Evolutionary conservation across 2,329 filamentous ascomycete species (phyloP).

Genomic region (Trichophyton schoenleinii): DNA sequence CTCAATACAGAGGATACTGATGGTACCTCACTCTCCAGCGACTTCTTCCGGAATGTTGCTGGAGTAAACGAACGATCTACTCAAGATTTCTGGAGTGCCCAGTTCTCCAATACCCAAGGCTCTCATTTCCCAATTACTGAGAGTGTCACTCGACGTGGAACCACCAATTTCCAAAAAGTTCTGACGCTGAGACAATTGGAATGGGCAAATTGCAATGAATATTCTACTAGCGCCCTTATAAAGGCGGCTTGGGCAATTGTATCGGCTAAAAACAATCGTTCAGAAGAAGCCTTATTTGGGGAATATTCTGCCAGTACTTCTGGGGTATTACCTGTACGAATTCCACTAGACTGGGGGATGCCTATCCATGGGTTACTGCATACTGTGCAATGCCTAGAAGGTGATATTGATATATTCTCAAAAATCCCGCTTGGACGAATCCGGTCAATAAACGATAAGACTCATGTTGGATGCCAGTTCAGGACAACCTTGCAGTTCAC

Average conservation of each 20-base stretch:
- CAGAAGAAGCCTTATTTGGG: constrained; percentile 31
- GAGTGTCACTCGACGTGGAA: not conserved
- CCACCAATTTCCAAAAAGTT: not conserved
- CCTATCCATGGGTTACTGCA: constrained; percentile 25
- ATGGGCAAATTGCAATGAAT: not conserved
- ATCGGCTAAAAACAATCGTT: constrained; percentile 10
- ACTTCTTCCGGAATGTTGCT: not conserved
- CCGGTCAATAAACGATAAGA: constrained; percentile 38
- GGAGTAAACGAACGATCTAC: not conserved
- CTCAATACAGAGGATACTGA: not conserved
- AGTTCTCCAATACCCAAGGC: not conserved
- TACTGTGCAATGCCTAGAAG: constrained; percentile 40
- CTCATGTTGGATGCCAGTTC: constrained; percentile 28
- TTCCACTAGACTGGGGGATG: constrained; percentile 17
- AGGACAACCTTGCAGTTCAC: constrained; percentile 15
- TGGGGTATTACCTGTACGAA: constrained; percentile 25
- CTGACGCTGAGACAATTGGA: not conserved
- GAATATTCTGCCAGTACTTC: constrained; percentile 20
- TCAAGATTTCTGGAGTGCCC: not conserved
- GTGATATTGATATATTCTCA: constrained; percentile 45
- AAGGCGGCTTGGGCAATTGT: constrained; percentile 10
- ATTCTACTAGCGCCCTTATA: not conserved
- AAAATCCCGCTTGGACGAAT: constrained; percentile 39
- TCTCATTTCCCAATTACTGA: not conserved
- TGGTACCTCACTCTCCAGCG: not conserved